Conservation (phyloP, 345 rosid genomes). For the Salix brachista region DNA sequence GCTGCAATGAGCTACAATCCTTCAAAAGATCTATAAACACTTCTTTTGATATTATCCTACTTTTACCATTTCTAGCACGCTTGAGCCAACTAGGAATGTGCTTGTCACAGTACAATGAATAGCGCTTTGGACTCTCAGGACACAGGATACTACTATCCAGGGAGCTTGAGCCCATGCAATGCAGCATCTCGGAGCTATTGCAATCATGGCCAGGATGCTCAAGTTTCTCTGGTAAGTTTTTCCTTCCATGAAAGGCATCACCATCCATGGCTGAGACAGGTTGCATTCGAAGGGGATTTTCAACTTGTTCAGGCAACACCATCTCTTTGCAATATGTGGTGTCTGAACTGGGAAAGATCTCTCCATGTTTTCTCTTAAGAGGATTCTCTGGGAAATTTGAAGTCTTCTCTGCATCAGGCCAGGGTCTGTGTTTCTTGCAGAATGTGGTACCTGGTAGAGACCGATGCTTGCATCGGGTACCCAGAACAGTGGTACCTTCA, state of each 20-base stretch:
- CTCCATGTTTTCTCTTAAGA: conserved; percentile 56
- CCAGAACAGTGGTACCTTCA: conserved; percentile 92
- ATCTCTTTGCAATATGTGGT: conserved; percentile 41
- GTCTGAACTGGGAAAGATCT: conserved; percentile 37
- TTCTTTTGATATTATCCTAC: conserved; percentile 90
- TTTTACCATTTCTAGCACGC: conserved; percentile 98
- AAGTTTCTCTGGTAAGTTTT: conserved; percentile 40
- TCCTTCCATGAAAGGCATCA: conserved; percentile 33
- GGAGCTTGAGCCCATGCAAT: conserved; percentile 63
- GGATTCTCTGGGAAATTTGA: conserved; percentile 28
- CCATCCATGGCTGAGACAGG: conserved; percentile 38
- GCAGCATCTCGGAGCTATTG: conserved; percentile 24
- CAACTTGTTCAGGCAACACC: conserved; percentile 42
- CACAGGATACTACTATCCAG: conserved; percentile 46
- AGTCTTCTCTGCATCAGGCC: conserved; percentile 28
- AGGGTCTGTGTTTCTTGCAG: conserved; percentile 91
- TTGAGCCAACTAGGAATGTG: conserved; percentile 99
- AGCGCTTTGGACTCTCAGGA: conserved; percentile 62
- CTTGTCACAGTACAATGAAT: conserved; percentile 74
- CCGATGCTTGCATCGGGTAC: conserved; percentile 91
- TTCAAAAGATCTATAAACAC: conserved; percentile 72
- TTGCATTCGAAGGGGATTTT: conserved; percentile 41
- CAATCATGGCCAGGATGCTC: conserved; percentile 43
- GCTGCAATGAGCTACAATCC: conserved; percentile 54
- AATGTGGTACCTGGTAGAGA: conserved; percentile 70